These are phyloP conservation scores for Margaritispora aquatica DNA, from an alignment of 495 filamentous ascomycete genomes.

Conservation along the genomic window DNA sequence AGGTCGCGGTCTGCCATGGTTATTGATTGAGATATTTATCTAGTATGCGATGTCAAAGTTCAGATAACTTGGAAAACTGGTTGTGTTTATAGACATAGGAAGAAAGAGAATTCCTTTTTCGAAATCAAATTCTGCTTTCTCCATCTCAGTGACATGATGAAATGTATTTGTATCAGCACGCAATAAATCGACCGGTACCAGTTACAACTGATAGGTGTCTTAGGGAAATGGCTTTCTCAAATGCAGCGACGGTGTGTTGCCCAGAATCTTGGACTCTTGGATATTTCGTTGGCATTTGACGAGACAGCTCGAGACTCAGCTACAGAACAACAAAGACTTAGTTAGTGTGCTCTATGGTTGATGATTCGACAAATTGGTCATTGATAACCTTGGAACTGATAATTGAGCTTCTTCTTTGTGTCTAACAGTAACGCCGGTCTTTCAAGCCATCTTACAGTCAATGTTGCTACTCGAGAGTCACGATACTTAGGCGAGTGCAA, in stretches of 20 bases:
- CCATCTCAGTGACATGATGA: background rate
- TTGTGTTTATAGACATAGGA: background rate
- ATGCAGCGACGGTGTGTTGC: background rate
- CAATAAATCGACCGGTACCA: background rate
- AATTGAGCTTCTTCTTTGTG: too few species aligned
- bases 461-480: too few species aligned
- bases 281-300: too few species aligned
- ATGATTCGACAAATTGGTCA: too few species aligned
- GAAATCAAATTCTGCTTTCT: background rate
- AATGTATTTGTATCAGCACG: background rate
- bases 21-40: background rate
- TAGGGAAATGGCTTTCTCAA: background rate
- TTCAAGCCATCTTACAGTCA: too few species aligned
- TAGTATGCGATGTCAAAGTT: too few species aligned
- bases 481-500: too few species aligned
- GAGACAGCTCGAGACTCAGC: too few species aligned
- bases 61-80: background rate
- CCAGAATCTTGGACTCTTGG: background rate
- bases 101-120: background rate
- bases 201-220: background rate
- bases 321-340: too few species aligned
- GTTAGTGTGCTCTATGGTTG: too few species aligned
- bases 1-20: background rate
- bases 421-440: too few species aligned
- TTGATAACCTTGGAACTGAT: too few species aligned